A percentile compares a stretch with the other conserved stretches of the same genome.
phyloP scores from a whole-genome alignment of 305 asterid genomes.

The Fraxinus floribunda region DNA sequence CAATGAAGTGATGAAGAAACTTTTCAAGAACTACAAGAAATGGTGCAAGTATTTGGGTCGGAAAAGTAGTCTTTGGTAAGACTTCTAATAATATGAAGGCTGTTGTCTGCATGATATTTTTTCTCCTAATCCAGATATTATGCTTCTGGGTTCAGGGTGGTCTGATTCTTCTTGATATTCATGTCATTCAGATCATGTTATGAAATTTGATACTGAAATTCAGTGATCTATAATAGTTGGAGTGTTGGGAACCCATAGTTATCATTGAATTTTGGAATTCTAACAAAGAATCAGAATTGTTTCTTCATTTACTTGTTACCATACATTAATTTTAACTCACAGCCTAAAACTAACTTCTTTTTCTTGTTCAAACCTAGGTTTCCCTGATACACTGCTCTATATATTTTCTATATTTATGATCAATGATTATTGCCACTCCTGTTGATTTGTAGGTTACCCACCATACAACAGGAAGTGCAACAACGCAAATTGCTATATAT shows the following conservation, averaged over 20 bases:
- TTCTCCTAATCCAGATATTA: slow-evolving; percentile 1
- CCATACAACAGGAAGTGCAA: slow-evolving; percentile 98
- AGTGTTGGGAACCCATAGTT: background rate
- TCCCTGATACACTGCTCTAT: background rate
- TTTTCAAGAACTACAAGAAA: slow-evolving; percentile 94
- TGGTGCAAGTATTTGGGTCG: slow-evolving; percentile 99
- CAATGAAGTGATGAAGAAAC: slow-evolving; percentile 96
- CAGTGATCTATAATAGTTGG: background rate
- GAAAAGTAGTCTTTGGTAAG: slow-evolving; percentile 88
- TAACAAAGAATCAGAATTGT: background rate
- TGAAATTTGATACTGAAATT: background rate
- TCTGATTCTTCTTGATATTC: background rate
- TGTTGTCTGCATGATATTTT: background rate
- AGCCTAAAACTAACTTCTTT: background rate
- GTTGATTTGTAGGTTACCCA: slow-evolving; percentile 69
- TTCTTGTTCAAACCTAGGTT: background rate
- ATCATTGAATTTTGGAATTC: background rate
- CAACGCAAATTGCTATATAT: slow-evolving; percentile 87
- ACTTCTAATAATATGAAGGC: slow-evolving; percentile 12
- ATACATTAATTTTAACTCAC: background rate
- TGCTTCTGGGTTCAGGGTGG: slow-evolving; percentile 12
- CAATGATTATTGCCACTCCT: slow-evolving; percentile 28
- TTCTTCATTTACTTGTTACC: background rate
- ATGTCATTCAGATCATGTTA: slow-evolving; percentile 5
- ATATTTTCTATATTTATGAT: slow-evolving; percentile 7